phyloP scores from a whole-genome alignment of 805 yeast genomes.

The Metschnikowia vanudenii region DNA sequence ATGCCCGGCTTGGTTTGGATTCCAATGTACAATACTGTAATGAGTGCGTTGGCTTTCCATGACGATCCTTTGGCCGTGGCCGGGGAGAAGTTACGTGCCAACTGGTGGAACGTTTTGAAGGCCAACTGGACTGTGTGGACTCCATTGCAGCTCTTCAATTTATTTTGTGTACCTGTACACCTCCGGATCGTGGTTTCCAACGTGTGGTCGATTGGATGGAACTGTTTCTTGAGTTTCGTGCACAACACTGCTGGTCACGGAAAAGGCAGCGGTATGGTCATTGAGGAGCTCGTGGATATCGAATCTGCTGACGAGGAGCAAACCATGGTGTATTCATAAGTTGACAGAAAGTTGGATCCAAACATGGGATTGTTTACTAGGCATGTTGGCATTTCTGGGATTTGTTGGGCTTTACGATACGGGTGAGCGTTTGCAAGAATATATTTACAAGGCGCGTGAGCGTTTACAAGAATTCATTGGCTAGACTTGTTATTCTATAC shows the following conservation, averaged over 20 bases:
- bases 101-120: constrained; percentile 42
- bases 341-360: no score
- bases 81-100: constrained; percentile 31
- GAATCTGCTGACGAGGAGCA: constrained; percentile 36
- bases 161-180: constrained; percentile 40
- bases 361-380: no score
- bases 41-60: constrained; percentile 37
- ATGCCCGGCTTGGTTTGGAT: constrained; percentile 41
- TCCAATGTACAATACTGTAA: constrained; percentile 41
- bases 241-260: constrained; percentile 50
- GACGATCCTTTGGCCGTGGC: constrained; percentile 35
- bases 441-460: no score
- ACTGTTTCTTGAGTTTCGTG: constrained; percentile 40
- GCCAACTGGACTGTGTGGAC: constrained; percentile 47
- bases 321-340: constrained; percentile 31
- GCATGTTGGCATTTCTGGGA: no score
- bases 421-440: no score
- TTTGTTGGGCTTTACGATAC: no score
- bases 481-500: no score
- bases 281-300: constrained; percentile 41
- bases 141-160: constrained; percentile 36
- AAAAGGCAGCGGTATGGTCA: constrained; percentile 33
- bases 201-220: constrained; percentile 44
- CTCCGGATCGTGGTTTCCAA: constrained; percentile 38
- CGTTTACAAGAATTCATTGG: no score